Conservation (phyloP, 1,139 yeast genomes). For the Kurtzmaniella quercitrusa region DNA sequence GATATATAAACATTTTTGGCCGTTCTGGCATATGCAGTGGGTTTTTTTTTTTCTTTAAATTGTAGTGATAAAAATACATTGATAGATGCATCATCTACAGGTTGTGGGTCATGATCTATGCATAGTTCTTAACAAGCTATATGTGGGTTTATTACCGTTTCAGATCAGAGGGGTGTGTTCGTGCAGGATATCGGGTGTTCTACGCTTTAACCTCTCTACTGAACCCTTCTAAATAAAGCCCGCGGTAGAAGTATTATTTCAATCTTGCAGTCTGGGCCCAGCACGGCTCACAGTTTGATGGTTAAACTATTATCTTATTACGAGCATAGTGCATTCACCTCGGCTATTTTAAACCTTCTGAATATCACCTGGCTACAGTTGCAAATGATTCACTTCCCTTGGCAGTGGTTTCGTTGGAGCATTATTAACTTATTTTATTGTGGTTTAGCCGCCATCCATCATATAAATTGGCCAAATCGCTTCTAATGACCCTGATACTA, state of each 20-base stretch:
- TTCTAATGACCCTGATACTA: no score
- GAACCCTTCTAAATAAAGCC: not conserved
- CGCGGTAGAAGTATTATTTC: not conserved
- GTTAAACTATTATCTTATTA: no score
- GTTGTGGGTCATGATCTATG: not conserved
- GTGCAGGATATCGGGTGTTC: no score
- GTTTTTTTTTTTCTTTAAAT: no score
- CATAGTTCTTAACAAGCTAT: not conserved
- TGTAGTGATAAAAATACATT: not conserved
- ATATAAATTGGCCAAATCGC: no score
- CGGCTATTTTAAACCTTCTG: no score
- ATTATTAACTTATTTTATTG: no score
- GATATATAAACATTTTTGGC: not conserved
- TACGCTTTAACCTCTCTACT: not conserved
- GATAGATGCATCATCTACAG: not conserved
- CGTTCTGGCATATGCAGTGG: not conserved
- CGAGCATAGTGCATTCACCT: no score
- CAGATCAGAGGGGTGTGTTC: not conserved
- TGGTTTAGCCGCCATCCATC: no score
- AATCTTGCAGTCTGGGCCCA: not conserved
- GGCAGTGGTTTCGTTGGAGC: no score
- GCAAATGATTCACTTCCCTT: no score
- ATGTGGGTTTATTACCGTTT: not conserved
- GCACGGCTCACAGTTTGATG: not conserved
- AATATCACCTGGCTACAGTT: no score